Base-by-base conservation (phyloP, 495 filamentous ascomycete species). In the Peziza echinospora region DNA sequence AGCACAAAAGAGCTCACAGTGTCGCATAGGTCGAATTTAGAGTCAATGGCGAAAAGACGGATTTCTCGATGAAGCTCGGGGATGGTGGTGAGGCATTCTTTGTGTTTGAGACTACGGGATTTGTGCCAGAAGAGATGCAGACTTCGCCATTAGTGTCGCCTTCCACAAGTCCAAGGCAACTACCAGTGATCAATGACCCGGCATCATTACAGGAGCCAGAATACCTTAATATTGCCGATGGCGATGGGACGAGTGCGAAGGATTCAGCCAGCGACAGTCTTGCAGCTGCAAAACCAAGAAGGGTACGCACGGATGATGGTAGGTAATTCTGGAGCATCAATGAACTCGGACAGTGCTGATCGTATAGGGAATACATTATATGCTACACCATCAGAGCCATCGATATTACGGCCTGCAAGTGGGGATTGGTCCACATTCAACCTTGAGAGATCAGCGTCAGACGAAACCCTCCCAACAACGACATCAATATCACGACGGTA, bases 41-140 rank as follows among this genome's bases (percentile, higher is more conserved):
- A 54, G 89, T 99, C 70, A 96, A 99, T 70, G 77, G 80, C 52
- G 63, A 71, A 44, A 89, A 85, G 64, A 84, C 93, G 60, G 70
- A 89, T 48, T 93, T 91, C 69, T 72, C 89, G 16, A 96, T 99
- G 89, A 99, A 99, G 63, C 71, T 99, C 11, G 89, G 89, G 21
- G 89, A 99, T 60, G 91, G 82, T 6, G 89, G 89, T 26, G 91
- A 99, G 64, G 89, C 89, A 5, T 96, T 99, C 61, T 99, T 99
- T 59, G 82, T 99, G 28, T 96, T 99, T 58, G 86, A 93, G 63
- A 96, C 89, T 4, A 79, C 74, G 17, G 80, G 84, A 52, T 76
- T 73, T 46, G 86, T 99, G 45, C 89, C 89, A 19, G 78, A 76
- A 53, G 83, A 78, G 42, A 62, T 94, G 56, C 91, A 94, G 63